Conservation (phyloP, 352 stramenopile species). For the Phytophthora citrophthora region DNA sequence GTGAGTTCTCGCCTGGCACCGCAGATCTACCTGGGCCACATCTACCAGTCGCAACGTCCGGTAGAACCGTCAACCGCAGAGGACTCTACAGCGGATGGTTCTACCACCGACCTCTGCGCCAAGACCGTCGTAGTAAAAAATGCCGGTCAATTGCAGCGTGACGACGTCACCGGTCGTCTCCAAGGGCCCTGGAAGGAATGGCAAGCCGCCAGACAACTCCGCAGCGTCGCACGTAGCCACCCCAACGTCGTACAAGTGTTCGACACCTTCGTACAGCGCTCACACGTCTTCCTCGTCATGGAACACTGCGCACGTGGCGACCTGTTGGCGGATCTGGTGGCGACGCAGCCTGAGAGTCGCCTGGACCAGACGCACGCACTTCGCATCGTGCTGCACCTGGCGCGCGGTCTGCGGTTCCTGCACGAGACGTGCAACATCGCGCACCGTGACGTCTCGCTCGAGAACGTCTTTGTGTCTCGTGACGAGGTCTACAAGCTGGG, state of each 20-base stretch:
- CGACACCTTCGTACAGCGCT: constrained; percentile 42
- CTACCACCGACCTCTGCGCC: background rate
- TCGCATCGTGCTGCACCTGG: constrained; percentile 36
- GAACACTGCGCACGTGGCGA: constrained; percentile 62
- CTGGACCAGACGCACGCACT: constrained; percentile 38
- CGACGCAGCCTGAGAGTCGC: constrained; percentile 29
- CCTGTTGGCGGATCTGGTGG: constrained; percentile 44
- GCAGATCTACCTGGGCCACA: constrained; percentile 39
- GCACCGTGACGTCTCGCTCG: constrained; percentile 69
- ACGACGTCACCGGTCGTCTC: constrained; percentile 12
- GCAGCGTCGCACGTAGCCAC: constrained; percentile 22
- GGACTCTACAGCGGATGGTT: no score
- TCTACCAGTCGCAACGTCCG: constrained; percentile 5
- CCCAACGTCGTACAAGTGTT: constrained; percentile 47
- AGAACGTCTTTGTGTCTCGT: constrained; percentile 60
- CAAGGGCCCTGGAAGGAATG: constrained; percentile 38
- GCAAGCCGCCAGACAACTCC: constrained; percentile 30
- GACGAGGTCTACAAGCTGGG: constrained; percentile 56
- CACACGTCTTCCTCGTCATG: constrained; percentile 55
- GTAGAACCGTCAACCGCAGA: background rate
- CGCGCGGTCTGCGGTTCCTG: constrained; percentile 35
- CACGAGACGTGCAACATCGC: constrained; percentile 35
- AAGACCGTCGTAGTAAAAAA: constrained; percentile 38
- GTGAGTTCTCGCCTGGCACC: constrained; percentile 37
- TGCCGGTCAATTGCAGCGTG: constrained; percentile 29